Evolutionary conservation across 805 yeast species (phyloP), one percentile per base, ranked within the genome.

Genomic region (Zygotorulaspora florentina): DNA sequence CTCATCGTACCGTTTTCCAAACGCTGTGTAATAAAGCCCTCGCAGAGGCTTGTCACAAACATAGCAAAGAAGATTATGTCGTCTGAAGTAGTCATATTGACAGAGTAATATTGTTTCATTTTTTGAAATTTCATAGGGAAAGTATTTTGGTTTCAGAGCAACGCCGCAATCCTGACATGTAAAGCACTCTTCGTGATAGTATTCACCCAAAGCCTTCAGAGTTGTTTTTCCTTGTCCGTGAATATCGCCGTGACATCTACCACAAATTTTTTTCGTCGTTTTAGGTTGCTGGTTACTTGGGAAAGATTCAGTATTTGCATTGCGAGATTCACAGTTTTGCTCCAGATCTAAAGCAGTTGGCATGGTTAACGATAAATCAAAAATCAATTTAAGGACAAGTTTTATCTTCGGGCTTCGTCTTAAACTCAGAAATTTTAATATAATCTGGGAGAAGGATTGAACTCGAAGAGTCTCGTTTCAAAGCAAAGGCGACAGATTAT

Each of bases 11-110:
- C 91, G 86, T 55, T 83, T 80, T 10, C 95, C 96, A 57, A 90
- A 77, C 0, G 97, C 97, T 1, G 96, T 90, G 47, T 90, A 89
- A 67, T 91, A 91, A 1, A 96, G 85, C 0, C 97, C 97, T 56
- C 96, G 70, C 41, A 95, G 72, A 3, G 96, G 96, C 20, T 76
- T 78, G 52, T 87, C 79, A 68, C 99, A 93, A 13, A 81, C 85
- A 59, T 75, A 77, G 61, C 99, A 93, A n/a, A 93, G 77, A 42
- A 93, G 74, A 46, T 87, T 85, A 46, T 89, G 76, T 55, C 95
- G 77, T 61, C 79, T 81, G 71, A 93, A 93, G 65, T 89, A 93
- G 67, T 93, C 95, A 54, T 80, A 85, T 67, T 93, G 99, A 67
- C 99, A 93, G 23, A 93, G 72, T 0, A 87, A 79, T 4, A 81